These are phyloP conservation scores for Auriscalpium microsporum DNA, from an alignment of 768 basidiomycete species.

Conservation along the genomic window DNA sequence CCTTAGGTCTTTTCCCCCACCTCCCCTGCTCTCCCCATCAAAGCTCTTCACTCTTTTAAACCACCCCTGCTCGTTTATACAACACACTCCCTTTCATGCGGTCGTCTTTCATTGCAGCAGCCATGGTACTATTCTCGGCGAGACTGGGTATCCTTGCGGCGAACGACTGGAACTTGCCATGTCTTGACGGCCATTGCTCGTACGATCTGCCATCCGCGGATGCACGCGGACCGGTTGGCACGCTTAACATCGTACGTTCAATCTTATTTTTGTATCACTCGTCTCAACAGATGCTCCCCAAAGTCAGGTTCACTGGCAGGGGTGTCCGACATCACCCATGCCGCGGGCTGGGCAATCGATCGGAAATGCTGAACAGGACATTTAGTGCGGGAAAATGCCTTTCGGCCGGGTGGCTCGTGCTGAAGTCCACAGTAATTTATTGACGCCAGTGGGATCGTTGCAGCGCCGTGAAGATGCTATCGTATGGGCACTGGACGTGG, in stretches of 20 bases:
- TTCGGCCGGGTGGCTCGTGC: background rate
- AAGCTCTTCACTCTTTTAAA: background rate
- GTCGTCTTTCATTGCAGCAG: background rate
- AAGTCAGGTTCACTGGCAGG: background rate
- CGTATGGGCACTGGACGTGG: no score
- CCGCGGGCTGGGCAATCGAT: conserved; percentile 16
- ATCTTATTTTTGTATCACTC: no score
- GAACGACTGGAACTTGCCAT: conserved; percentile 1
- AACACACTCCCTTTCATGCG: background rate
- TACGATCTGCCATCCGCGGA: background rate
- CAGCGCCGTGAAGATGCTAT: no score
- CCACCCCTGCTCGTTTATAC: background rate
- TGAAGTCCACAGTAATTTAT: background rate
- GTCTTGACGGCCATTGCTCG: background rate
- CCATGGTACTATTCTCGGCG: background rate
- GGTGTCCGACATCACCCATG: conserved; percentile 16
- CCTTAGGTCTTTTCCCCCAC: no score
- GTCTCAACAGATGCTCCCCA: no score
- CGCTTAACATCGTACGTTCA: background rate
- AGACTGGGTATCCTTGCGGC: background rate
- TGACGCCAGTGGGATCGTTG: background rate
- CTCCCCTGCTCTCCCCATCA: background rate
- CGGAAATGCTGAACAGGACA: background rate
- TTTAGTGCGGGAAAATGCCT: background rate
- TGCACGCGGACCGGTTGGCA: background rate